Evolutionary conservation across 1,139 yeast genomes (phyloP).

Genomic region (Blastobotrys serpentis): DNA sequence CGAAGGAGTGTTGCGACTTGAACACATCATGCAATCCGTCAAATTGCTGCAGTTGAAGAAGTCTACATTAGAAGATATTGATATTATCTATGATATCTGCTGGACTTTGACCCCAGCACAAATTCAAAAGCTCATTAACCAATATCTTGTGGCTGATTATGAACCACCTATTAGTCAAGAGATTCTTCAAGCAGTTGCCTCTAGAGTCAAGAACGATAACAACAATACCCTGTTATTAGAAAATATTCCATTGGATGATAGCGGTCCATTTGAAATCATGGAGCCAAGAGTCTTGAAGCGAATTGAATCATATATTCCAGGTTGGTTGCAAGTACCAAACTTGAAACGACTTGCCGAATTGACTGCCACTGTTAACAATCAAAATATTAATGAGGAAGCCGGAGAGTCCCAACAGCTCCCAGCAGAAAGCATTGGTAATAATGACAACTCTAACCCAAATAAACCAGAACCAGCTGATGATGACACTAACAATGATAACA

Average conservation of each 20-base stretch:
- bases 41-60: constrained; percentile 89
- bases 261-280: constrained; percentile 85
- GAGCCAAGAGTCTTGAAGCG: constrained; percentile 82
- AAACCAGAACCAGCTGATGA: constrained; percentile 12
- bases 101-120: constrained; percentile 92
- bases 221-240: constrained; percentile 47
- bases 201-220: constrained; percentile 63
- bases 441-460: neutral
- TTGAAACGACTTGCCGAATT: constrained; percentile 86
- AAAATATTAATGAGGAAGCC: constrained; percentile 21
- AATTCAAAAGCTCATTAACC: constrained; percentile 86
- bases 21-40: constrained; percentile 90
- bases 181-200: constrained; percentile 80
- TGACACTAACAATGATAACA: constrained; percentile 10
- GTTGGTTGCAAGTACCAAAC: constrained; percentile 86
- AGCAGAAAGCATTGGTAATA: constrained; percentile 10
- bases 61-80: constrained; percentile 86
- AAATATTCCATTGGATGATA: constrained; percentile 56
- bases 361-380: constrained; percentile 53
- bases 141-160: constrained; percentile 90
- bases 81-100: constrained; percentile 91
- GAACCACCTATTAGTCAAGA: constrained; percentile 90
- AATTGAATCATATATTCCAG: constrained; percentile 96
- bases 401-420: constrained; percentile 7
- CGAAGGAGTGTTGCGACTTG: constrained; percentile 84